Conservation (phyloP, 2,329 filamentous ascomycete genomes). For the Zasmidium angulare region DNA sequence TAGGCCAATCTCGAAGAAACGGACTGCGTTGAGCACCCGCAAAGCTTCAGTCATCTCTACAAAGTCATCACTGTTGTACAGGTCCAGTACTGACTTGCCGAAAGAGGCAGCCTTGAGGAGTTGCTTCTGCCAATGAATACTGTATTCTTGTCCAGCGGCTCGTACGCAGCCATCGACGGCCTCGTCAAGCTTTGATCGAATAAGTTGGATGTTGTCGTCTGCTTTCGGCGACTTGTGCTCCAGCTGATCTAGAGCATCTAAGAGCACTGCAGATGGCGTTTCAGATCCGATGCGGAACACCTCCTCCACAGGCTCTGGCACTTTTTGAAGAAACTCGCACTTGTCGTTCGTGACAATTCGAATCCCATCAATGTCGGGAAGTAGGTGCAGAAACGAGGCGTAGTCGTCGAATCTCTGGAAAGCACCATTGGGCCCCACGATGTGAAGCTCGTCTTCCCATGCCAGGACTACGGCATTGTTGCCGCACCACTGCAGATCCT, state of each 20-base stretch:
- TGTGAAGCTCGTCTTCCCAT: constrained; percentile 96
- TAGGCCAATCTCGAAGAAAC: constrained; percentile 87
- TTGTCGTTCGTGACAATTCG: constrained; percentile 85
- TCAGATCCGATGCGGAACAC: constrained; percentile 82
- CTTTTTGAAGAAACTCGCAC: constrained; percentile 97
- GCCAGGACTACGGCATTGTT: constrained; percentile 90
- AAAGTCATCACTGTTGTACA: constrained; percentile 98
- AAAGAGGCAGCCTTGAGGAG: constrained; percentile 95
- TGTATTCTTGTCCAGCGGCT: constrained; percentile 90
- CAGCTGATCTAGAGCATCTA: constrained; percentile 88
- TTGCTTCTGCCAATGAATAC: constrained; percentile 88
- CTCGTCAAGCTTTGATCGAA: constrained; percentile 81
- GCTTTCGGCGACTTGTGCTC: constrained; percentile 95
- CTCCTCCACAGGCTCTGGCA: constrained; percentile 70
- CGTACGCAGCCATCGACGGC: constrained; percentile 93
- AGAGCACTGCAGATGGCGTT: constrained; percentile 83
- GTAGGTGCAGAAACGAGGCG: constrained; percentile 83
- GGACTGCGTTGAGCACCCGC: constrained; percentile 86
- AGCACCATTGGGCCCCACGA: constrained; percentile 81
- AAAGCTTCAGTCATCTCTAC: constrained; percentile 97
- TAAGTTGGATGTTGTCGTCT: constrained; percentile 95
- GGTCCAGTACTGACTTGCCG: constrained; percentile 92
- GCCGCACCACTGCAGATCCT: constrained; percentile 93
- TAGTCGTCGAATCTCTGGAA: constrained; percentile 71
- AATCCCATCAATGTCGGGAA: constrained; percentile 87